Evolutionary conservation across 345 rosid species (phyloP).

Genomic region (Streptanthus diversifolius): DNA sequence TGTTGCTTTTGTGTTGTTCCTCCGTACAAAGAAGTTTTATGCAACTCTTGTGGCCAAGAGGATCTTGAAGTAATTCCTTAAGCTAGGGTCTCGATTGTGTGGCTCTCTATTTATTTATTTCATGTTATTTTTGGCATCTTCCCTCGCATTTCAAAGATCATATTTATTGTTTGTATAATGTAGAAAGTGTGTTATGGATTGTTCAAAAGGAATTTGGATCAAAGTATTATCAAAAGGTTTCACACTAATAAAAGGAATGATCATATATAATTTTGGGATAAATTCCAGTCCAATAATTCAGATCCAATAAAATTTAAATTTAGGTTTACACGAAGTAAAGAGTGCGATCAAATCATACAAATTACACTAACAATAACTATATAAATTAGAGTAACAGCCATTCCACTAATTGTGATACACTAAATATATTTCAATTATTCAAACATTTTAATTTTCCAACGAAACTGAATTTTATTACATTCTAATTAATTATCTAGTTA

Average conservation of each 20-base stretch:
- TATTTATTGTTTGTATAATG: background rate
- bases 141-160: background rate
- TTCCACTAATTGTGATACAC: too few species aligned
- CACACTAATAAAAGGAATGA: background rate
- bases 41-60: slow-evolving; percentile 46
- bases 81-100: background rate
- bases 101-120: background rate
- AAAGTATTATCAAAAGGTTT: background rate
- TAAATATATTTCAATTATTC: background rate
- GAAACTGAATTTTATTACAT: background rate
- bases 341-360: too few species aligned
- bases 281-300: too few species aligned
- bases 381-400: too few species aligned
- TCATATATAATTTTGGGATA: background rate
- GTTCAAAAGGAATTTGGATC: background rate
- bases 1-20: slow-evolving; percentile 48
- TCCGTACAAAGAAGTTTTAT: slow-evolving; percentile 69
- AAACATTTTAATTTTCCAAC: background rate
- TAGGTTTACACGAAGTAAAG: too few species aligned
- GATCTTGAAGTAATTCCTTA: slow-evolving; percentile 10
- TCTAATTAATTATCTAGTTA: background rate
- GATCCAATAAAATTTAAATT: too few species aligned
- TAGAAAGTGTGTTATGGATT: background rate
- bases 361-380: too few species aligned
- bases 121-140: background rate